Percentiles rank a stretch among this genome's conserved stretches.
phyloP scores from a whole-genome alignment of 768 basidiomycete genomes.

The Rhizopogon vinicolor region DNA sequence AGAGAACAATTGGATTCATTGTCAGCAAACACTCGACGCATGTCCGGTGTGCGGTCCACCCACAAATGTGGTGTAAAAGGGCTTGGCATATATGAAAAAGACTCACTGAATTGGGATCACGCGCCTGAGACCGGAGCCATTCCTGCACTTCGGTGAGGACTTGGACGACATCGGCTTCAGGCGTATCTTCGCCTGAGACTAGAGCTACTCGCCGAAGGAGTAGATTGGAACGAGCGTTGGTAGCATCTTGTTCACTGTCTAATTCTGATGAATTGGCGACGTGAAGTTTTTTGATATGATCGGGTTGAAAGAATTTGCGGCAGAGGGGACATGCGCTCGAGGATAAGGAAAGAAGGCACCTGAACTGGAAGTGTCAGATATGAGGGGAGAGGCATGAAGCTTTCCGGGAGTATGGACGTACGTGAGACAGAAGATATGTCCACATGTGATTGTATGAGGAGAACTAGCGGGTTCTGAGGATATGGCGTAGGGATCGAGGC shows the following conservation, averaged over 20 bases:
- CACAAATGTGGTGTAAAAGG: too few relatives aligned
- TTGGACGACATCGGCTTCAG: constrained; percentile 30
- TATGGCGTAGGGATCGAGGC: constrained; percentile 54
- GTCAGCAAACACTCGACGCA: not conserved
- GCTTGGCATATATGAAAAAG: not conserved
- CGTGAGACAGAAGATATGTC: constrained; percentile 71
- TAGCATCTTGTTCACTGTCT: constrained; percentile 31
- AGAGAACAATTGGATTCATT: not conserved
- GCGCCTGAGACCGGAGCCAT: constrained; percentile 43
- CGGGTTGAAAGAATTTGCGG: constrained; percentile 51
- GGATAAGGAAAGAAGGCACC: constrained; percentile 49
- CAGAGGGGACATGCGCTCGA: constrained; percentile 63
- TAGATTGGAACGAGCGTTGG: constrained; percentile 36
- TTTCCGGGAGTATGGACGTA: constrained; percentile 32
- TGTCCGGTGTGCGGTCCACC: not conserved
- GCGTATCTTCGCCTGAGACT: constrained; percentile 27
- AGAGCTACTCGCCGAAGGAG: constrained; percentile 31
- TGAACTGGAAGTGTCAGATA: constrained; percentile 18
- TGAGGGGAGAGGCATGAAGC: constrained; percentile 2
- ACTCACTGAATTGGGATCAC: constrained; percentile 34
- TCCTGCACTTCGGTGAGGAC: constrained; percentile 43
- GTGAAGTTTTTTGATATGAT: constrained; percentile 62
- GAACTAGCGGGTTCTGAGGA: constrained; percentile 45
- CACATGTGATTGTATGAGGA: constrained; percentile 72
- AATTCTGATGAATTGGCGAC: constrained; percentile 43